Evolutionary conservation across 805 yeast species (phyloP), one percentile per base, ranked within the genome.

Genomic region (Hanseniaspora meyeri): DNA sequence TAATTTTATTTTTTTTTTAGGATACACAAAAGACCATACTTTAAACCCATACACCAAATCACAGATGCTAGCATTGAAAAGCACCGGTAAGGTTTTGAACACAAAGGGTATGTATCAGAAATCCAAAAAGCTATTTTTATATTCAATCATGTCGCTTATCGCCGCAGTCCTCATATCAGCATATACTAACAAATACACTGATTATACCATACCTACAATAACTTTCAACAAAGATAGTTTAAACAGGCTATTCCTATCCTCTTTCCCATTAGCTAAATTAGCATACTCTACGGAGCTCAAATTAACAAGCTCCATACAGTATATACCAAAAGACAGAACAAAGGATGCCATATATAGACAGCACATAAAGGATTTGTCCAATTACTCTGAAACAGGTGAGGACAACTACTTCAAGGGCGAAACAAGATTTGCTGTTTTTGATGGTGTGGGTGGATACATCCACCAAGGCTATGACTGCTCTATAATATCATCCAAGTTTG

Each of bases 381-480:
- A 32, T n/a, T 63, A 68, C 43, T 84, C 89, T 6, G 81, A 86
- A 5, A 76, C 87, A 2, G 95, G 95, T 4, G 95, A 86, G 64
- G 95, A 86, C 64, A 85, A 83, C 64, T 81, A 75, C 62, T 80
- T 85, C 58, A 72, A 82, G 31, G 74, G 79, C 9, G 68, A 68
- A 24, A 70, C 70, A 32, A 57, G 61, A 4, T 59, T 62, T n/a
- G 95, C 91, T 29, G 93, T 86, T 3, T 85, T 96, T 6, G 98
- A 91, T 70, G 98, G 98, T 14, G 97, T 93, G 4, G 97, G 97
- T 16, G 97, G 97, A 3, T 91, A 97, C 97, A 79, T 86, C 1
- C 93, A 87, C 59, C 83, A 86, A 49, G 97, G 97, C 0, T 85
- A 81, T 63, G 96, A 91, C 67, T 86, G 96, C 1, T 78, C 88